These are phyloP conservation scores for Craspedostauros australis DNA, from an alignment of 108 stramenopile species.

Conservation along the genomic window DNA sequence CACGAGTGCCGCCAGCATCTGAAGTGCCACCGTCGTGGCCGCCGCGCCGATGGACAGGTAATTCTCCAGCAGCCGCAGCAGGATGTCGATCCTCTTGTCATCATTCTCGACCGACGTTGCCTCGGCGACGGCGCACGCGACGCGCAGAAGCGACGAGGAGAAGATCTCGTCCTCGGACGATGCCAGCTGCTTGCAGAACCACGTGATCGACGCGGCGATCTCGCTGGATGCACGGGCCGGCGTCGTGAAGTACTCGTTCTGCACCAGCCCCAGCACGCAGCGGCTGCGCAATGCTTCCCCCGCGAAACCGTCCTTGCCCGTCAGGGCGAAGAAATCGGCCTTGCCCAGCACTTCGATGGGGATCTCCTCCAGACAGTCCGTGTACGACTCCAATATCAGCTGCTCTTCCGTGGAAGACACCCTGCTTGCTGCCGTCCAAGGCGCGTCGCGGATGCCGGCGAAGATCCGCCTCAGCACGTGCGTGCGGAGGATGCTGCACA, in stretches of 20 bases:
- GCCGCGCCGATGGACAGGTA: conserved; percentile 15
- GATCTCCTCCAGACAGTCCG: conserved; percentile 17
- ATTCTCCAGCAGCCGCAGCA: conserved; percentile 26
- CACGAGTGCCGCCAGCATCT: conserved; percentile 24
- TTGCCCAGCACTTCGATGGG: conserved; percentile 14
- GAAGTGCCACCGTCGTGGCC: conserved; percentile 20
- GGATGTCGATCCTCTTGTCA: conserved; percentile 11
- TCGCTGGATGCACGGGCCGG: conserved; percentile 25
- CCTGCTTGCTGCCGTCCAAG: conserved; percentile 1
- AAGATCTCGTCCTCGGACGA: conserved; percentile 12
- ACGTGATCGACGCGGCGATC: conserved; percentile 18
- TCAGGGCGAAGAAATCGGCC: conserved; percentile 8
- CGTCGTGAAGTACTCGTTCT: conserved; percentile 11
- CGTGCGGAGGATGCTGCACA: conserved; percentile 28
- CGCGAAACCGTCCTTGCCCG: conserved; percentile 13
- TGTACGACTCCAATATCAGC: conserved; percentile 19
- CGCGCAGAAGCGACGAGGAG: conserved; percentile 10
- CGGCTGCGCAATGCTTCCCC: conserved; percentile 20
- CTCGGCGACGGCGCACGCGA: conserved; percentile 19
- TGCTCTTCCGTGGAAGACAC: conserved; percentile 2
- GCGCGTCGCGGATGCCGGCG: conserved; percentile 27
- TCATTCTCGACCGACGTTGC: conserved; percentile 10
- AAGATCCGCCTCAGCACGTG: conserved; percentile 35
- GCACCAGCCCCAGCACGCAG: conserved; percentile 23
- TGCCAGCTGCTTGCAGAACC: conserved; percentile 23